Evolutionary conservation across 768 basidiomycete species (phyloP), one percentile per base, ranked within the genome.

Genomic region (Pleurotus djamor): DNA sequence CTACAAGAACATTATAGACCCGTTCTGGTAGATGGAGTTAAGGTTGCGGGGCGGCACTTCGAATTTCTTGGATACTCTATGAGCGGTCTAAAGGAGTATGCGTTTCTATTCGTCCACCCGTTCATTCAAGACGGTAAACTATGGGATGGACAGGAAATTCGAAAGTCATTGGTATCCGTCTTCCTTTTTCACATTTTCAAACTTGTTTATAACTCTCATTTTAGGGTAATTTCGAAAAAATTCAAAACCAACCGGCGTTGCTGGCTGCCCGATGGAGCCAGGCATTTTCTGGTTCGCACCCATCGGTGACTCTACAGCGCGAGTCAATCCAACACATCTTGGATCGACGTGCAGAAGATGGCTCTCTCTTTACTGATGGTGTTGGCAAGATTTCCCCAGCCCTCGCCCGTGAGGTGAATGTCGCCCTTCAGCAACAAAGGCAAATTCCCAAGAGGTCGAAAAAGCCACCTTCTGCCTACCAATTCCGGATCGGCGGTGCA

Each of bases 261-360:
- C 76, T 79, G 8, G 82, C 73, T 5, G 82, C 82, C 14, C 74
- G 82, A 21, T 79, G 83, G 76, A 74, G 79, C 28, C 83, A 83
- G 64, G 81, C 79, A 1, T 84, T 84, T 64, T 79, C 82, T 0
- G 72, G 80, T 0, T 82, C 82, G 0, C 78, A 83, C 43, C 76
- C 82, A 0, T 80, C 77, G 0, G 68, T 82, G 13, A 65, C 69
- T 3, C 67, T 83, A 17, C 55, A 65, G 34, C 58, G 59, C 12
- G 54, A 73, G 14, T 72, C 82, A 62, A 76, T 84, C 21, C 4
- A 4, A 3, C 45, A 0, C 10, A 69, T 71, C 21, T 47, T 61
- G 4, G 77, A 81, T 63, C 68, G 65, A 13, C 58, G 2, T 36
- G 73, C 76, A 4, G 54, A 59, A 2, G 43, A n/a, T 21, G 63